These are phyloP conservation scores for Termitomyces bulborhizus DNA, from an alignment of 768 basidiomycete genomes.

Conservation along the genomic window DNA sequence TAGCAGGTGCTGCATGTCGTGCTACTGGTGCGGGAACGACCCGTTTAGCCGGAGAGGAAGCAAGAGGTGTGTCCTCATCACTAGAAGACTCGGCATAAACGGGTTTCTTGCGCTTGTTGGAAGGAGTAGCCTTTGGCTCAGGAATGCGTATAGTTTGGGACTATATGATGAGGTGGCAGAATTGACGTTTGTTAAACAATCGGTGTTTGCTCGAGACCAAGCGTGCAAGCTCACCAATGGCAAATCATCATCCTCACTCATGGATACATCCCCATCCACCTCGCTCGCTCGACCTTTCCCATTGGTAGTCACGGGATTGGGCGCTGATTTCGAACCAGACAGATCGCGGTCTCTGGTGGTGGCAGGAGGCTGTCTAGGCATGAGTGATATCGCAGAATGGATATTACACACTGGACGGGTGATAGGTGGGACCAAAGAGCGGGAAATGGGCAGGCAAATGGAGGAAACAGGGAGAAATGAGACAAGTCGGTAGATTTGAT, in stretches of 20 bases:
- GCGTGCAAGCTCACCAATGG: slow-evolving; percentile 50
- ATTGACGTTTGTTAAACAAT: slow-evolving; percentile 15
- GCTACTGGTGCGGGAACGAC: slow-evolving; percentile 31
- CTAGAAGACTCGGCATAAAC: slow-evolving; percentile 52
- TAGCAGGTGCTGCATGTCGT: slow-evolving; percentile 33
- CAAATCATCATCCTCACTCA: slow-evolving; percentile 69
- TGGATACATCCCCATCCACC: slow-evolving; percentile 34
- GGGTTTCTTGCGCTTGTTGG: slow-evolving; percentile 57
- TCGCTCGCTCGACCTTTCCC: slow-evolving; percentile 38
- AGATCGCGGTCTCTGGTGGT: slow-evolving; percentile 57
- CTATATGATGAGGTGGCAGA: slow-evolving; percentile 27
- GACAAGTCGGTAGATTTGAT: slow-evolving; percentile 25
- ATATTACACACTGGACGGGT: slow-evolving; percentile 14
- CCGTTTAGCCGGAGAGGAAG: slow-evolving; percentile 64
- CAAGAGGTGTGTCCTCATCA: slow-evolving; percentile 68
- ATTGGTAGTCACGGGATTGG: slow-evolving; percentile 30
- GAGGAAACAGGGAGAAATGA: slow-evolving; percentile 20
- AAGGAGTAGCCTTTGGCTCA: slow-evolving; percentile 33
- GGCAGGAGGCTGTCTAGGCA: slow-evolving; percentile 45
- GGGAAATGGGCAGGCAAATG: slow-evolving; percentile 14
- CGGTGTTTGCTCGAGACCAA: slow-evolving; percentile 3
- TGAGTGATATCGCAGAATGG: slow-evolving; percentile 21
- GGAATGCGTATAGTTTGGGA: slow-evolving; percentile 49
- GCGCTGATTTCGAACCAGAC: slow-evolving; percentile 35
- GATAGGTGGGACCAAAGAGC: slow-evolving; percentile 3